Evolutionary conservation across 768 basidiomycete genomes (phyloP), one percentile per base, ranked within the genome.

Genomic region (Hirschioporus abietinus): DNA sequence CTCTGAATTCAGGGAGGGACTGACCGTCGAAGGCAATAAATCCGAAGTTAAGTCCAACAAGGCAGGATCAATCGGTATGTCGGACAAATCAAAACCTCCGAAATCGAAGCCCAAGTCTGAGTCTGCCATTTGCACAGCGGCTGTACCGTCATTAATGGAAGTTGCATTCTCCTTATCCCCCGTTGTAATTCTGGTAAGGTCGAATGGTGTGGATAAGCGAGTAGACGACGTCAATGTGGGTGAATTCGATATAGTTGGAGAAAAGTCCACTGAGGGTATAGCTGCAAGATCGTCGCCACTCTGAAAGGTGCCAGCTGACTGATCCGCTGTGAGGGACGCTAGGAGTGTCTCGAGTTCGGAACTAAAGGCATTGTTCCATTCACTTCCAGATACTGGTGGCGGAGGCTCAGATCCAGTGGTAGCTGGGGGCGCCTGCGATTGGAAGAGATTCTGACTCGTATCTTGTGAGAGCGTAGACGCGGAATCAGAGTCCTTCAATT

Each of bases 31-130:
- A 52, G 42, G 42, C 42, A 52, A 20, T 15, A 15, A 52, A 52
- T 52, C 20, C 15, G 42, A 12, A 20, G 66, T 58, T 17, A 71
- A 24, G 18, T 65, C 65, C 20, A 72, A 58, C 1, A 73, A 66
- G 23, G 42, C 27, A 15, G 72, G 72, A n/a, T 73, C 71, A 20
- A 73, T 73, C 63, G 63, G 42, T 52, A 52, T 52, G 12, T 52
- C 20, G 12, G 42, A 52, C 12, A 52, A 10, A 52, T 52, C 42
- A 15, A 52, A 52, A 52, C 20, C 42, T 52, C 42, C 65, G 34
- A 63, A 30, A 23, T 66, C 66, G 18, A 63, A 36, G 7, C 30
- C 30, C 24, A 25, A 24, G 23, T 24, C 23, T 23, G 30, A 3
- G 18, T 61, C 23, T 3, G 18, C 23, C 30, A 15, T 61, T 61